Percentiles rank a stretch among this genome's conserved stretches.
These are phyloP conservation scores for Cadophora sp. DNA, from an alignment of 2,329 filamentous ascomycete genomes.

Conservation along the genomic window DNA sequence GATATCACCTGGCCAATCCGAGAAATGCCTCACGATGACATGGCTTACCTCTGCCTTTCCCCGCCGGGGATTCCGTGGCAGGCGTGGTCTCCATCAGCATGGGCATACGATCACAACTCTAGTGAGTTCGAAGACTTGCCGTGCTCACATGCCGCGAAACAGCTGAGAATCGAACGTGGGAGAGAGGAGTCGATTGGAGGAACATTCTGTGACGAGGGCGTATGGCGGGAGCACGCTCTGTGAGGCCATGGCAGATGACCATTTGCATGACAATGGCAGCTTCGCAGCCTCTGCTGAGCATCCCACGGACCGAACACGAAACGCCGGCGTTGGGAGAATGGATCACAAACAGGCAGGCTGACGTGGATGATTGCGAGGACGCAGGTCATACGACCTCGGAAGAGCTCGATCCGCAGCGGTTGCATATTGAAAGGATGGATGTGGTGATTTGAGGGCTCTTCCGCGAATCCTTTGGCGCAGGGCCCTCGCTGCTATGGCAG, in stretches of 20 bases:
- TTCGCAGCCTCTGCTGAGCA: slow-evolving; percentile 31
- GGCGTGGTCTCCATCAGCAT: no score
- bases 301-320: slow-evolving; percentile 32
- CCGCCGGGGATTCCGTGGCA: slow-evolving; percentile 20
- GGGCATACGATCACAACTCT: no score
- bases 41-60: slow-evolving; percentile 27
- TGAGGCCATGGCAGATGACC: slow-evolving; percentile 25
- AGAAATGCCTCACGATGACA: slow-evolving; percentile 21
- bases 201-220: slow-evolving; percentile 30
- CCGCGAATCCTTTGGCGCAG: slow-evolving; percentile 22
- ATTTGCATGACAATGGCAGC: slow-evolving; percentile 32
- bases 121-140: no score
- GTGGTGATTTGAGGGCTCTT: slow-evolving; percentile 26
- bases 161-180: slow-evolving; percentile 29
- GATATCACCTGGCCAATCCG: slow-evolving; percentile 32
- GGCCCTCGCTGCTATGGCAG: slow-evolving; percentile 20
- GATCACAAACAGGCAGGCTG: slow-evolving; percentile 27
- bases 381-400: slow-evolving; percentile 26
- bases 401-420: slow-evolving; percentile 27
- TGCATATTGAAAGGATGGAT: slow-evolving; percentile 32
- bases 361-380: slow-evolving; percentile 27
- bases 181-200: not conserved
- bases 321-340: slow-evolving; percentile 25
- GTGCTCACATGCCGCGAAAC: no score
- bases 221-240: slow-evolving; percentile 27